Evolutionary conservation across 495 filamentous ascomycete species (phyloP).

Genomic region (Corynascus novoguineensis): DNA sequence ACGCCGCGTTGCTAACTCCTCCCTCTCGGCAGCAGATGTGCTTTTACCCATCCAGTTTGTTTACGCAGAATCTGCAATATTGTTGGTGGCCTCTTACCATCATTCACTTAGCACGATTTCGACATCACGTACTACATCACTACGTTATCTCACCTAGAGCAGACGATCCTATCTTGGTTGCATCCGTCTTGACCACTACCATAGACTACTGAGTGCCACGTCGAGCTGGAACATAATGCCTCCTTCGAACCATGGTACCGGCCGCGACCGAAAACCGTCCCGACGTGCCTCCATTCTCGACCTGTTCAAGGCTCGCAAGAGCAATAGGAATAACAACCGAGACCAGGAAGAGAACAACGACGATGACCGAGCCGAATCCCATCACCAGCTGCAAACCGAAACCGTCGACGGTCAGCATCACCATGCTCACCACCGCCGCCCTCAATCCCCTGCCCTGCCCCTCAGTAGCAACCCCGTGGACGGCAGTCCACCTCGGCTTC

Average conservation of each 20-base stretch:
- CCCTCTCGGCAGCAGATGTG: not conserved
- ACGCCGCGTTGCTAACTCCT: not conserved
- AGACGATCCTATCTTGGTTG: not conserved
- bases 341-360: not conserved
- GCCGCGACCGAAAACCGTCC: not conserved
- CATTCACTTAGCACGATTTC: conserved; percentile 2
- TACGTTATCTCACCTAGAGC: not conserved
- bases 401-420: not conserved
- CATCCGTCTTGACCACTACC: not conserved
- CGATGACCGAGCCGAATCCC: too few relatives aligned
- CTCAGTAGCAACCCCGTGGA: not conserved
- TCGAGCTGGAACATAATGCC: not conserved
- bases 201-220: not conserved
- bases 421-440: not conserved
- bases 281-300: not conserved
- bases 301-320: not conserved
- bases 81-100: not conserved
- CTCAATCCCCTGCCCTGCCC: not conserved
- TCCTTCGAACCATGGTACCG: not conserved
- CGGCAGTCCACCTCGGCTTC: not conserved
- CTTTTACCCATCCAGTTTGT: not conserved
- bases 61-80: not conserved
- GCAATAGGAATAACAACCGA: not conserved
- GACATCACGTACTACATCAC: not conserved
- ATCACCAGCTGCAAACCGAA: not conserved